Conservation (phyloP, 495 filamentous ascomycete genomes). For the Penicillium dipodomyicola region DNA sequence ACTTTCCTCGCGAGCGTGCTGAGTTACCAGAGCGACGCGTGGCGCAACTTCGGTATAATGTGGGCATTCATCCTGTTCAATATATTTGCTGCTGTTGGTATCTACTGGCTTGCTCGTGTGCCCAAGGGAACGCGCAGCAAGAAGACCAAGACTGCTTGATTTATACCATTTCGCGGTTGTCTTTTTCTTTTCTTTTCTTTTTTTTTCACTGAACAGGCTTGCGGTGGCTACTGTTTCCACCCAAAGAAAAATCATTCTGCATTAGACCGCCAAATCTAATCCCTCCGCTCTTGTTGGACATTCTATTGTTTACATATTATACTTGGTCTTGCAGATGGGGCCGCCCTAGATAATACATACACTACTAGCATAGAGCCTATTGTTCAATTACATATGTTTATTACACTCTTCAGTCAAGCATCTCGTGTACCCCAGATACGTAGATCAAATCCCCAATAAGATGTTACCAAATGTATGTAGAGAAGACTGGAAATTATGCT, state of each 20-base stretch:
- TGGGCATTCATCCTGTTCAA: conserved; percentile 72
- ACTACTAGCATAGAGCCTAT: conserved; percentile 9
- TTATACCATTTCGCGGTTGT: not conserved
- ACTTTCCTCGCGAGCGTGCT: conserved; percentile 52
- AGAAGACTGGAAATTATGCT: not conserved
- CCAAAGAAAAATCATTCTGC: not conserved
- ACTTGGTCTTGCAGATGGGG: conserved; percentile 1
- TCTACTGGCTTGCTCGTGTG: conserved; percentile 80
- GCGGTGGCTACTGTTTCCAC: not conserved
- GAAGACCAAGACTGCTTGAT: conserved; percentile 18
- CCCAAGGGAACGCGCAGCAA: conserved; percentile 57
- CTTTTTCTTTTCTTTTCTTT: not conserved
- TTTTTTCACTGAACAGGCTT: not conserved
- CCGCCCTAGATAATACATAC: not conserved
- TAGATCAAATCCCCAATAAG: not conserved
- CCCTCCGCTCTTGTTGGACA: not conserved
- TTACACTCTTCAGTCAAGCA: not conserved
- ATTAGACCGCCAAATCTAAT: conserved; percentile 4
- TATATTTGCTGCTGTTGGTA: conserved; percentile 59
- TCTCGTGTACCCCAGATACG: not conserved
- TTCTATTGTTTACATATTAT: not conserved
- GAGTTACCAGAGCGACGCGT: conserved; percentile 57
- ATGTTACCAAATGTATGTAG: not conserved
- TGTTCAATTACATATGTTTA: not conserved
- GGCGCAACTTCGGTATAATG: conserved; percentile 70